phyloP scores from a whole-genome alignment of 768 basidiomycete genomes.

The Pulveroboletus ravenelii region DNA sequence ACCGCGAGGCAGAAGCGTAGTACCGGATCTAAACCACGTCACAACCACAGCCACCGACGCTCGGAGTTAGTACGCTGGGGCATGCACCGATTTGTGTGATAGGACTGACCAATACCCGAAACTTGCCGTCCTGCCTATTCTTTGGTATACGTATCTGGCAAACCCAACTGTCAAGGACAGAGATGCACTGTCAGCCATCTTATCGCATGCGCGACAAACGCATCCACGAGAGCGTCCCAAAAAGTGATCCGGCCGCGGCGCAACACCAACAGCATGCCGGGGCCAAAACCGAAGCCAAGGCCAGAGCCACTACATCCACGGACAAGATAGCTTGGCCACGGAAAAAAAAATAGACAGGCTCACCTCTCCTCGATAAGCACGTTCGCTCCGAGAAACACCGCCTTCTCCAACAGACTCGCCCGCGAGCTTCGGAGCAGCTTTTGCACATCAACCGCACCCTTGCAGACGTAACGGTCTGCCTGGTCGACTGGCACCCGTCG shows the following conservation, averaged over 20 bases:
- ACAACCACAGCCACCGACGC: not conserved
- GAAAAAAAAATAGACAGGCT: conserved; percentile 31
- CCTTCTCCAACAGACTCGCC: conserved; percentile 45
- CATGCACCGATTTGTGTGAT: not conserved
- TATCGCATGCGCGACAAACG: not conserved
- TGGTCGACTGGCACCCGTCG: conserved; percentile 32
- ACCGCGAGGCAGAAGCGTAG: conserved; percentile 53
- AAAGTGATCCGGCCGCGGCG: not conserved
- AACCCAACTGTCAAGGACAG: conserved; percentile 46
- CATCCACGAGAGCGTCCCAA: not conserved
- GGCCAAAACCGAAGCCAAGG: no score
- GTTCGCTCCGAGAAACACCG: conserved; percentile 48
- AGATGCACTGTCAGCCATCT: conserved; percentile 2
- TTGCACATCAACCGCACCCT: conserved; percentile 55
- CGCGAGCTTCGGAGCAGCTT: conserved; percentile 56
- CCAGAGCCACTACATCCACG: not conserved
- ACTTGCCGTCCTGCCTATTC: conserved; percentile 43
- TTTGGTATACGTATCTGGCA: conserved; percentile 57
- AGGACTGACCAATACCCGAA: conserved; percentile 53
- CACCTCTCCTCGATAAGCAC: conserved; percentile 68
- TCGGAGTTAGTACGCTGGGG: not conserved
- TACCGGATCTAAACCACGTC: conserved; percentile 50
- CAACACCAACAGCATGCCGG: not conserved
- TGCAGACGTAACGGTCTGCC: conserved; percentile 50
- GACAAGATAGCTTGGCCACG: not conserved